phyloP scores from a whole-genome alignment of 225 moss, liverwort and hornwort species.

The Marchantia polymorpha region DNA sequence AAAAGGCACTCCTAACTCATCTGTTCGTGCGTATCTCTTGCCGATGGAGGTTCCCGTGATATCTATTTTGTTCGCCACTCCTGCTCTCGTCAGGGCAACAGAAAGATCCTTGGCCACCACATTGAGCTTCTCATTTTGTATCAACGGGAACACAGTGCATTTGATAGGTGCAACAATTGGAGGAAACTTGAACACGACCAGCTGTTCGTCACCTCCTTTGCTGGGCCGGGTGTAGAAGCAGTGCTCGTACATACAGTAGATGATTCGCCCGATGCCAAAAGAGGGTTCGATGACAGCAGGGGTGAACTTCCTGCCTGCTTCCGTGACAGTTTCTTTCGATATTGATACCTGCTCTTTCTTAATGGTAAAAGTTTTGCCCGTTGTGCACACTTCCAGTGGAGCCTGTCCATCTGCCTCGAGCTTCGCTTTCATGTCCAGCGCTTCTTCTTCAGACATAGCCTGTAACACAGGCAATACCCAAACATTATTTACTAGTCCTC shows the following conservation, averaged over 20 bases:
- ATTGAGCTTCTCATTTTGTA: conserved; percentile 67
- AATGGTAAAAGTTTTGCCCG: conserved; percentile 73
- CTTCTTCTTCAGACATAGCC: conserved; percentile 73
- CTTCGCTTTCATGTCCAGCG: conserved; percentile 64
- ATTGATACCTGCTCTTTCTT: conserved; percentile 79
- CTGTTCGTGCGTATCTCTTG: conserved; percentile 82
- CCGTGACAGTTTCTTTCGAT: conserved; percentile 49
- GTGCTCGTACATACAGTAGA: conserved; percentile 94
- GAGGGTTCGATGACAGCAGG: conserved; percentile 96
- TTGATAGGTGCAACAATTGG: conserved; percentile 83
- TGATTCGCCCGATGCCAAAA: conserved; percentile 92
- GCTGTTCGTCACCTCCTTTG: conserved; percentile 66
- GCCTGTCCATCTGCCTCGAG: conserved; percentile 63
- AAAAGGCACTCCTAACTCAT: conserved; percentile 90
- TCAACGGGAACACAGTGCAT: conserved; percentile 77
- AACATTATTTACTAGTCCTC: too few species aligned
- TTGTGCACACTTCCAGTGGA: conserved; percentile 60
- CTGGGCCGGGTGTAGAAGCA: conserved; percentile 74
- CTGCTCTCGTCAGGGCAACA: conserved; percentile 56
- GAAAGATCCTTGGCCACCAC: conserved; percentile 51
- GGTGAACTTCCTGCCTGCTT: conserved; percentile 60
- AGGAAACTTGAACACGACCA: conserved; percentile 69
- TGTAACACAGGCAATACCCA: conserved; percentile 31
- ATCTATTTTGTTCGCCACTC: conserved; percentile 81
- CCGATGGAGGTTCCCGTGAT: conserved; percentile 86